A percentile compares a stretch with the other conserved stretches of the same genome.
Conservation (phyloP, 2,329 filamentous ascomycete species). For the Beauveria pseudobassiana region DNA sequence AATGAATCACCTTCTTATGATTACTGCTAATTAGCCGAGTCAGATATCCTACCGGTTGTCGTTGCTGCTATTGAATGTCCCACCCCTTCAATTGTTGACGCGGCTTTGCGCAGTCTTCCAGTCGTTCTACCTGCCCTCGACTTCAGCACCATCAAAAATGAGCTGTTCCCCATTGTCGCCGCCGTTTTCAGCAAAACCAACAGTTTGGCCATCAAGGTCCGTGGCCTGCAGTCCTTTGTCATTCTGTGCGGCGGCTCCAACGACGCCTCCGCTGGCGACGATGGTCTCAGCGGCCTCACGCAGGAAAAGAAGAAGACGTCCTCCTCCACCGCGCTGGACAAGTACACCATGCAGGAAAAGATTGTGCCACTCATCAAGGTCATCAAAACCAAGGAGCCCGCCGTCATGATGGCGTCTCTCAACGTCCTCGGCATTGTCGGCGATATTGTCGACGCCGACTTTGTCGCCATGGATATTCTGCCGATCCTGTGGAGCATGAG, state of each 20-base stretch:
- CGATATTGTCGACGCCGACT: constrained; percentile 75
- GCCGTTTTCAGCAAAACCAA: constrained; percentile 87
- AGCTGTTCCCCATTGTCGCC: constrained; percentile 88
- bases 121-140: constrained; percentile 81
- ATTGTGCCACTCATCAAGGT: constrained; percentile 82
- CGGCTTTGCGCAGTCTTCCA: constrained; percentile 70
- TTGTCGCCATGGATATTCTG: constrained; percentile 83
- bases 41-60: constrained; percentile 83
- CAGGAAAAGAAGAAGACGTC: constrained; percentile 53
- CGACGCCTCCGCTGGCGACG: constrained; percentile 41
- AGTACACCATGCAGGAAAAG: constrained; percentile 98
- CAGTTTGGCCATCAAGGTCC: constrained; percentile 89
- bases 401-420: constrained; percentile 91
- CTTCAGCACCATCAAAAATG: constrained; percentile 94
- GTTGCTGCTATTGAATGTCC: constrained; percentile 77
- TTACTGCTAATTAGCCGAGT: not conserved
- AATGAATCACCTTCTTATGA: not conserved
- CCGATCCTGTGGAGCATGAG: constrained; percentile 89
- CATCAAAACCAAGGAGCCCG: constrained; percentile 97
- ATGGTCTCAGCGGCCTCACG: constrained; percentile 69
- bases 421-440: constrained; percentile 80
- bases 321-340: constrained; percentile 78
- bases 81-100: constrained; percentile 83
- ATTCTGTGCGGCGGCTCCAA: constrained; percentile 75
- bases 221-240: constrained; percentile 82